These are phyloP conservation scores for Colletotrichum echinochloae DNA, from an alignment of 2,329 filamentous ascomycete genomes.

Conservation along the genomic window DNA sequence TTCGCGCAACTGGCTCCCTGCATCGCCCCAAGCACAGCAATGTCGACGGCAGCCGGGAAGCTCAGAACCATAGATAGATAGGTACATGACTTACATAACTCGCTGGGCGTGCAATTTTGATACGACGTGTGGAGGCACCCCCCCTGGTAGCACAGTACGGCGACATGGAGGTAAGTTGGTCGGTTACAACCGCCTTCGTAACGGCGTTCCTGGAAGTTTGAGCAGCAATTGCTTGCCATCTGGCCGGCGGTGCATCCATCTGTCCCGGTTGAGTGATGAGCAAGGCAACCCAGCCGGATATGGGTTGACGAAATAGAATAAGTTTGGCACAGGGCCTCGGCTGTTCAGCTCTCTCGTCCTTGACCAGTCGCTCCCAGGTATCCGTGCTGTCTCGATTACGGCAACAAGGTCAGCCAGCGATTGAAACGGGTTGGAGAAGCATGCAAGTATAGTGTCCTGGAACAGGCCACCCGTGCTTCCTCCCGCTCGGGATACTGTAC, in stretches of 20 bases:
- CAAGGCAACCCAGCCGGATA: not conserved
- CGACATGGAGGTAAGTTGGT: conserved; percentile 18
- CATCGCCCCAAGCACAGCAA: conserved; percentile 9
- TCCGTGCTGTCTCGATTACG: not conserved
- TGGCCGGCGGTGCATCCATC: not conserved
- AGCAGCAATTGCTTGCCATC: not conserved
- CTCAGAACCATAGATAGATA: conserved; percentile 2
- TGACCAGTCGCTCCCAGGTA: not conserved
- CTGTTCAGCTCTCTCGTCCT: not conserved
- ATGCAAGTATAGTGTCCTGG: not conserved
- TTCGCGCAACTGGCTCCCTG: conserved; percentile 7
- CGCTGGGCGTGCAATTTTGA: conserved; percentile 13
- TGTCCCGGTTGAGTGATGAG: not conserved
- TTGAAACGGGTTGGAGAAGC: not conserved
- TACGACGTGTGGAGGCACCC: conserved; percentile 21
- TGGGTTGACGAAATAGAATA: not conserved
- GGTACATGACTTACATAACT: conserved; percentile 17
- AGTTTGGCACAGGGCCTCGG: not conserved
- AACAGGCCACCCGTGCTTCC: not conserved
- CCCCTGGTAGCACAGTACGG: conserved; percentile 28
- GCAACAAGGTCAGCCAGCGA: not conserved
- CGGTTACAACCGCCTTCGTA: not conserved
- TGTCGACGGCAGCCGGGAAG: conserved; percentile 4
- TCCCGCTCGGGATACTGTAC: not conserved
- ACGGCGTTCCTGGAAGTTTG: not conserved